phyloP scores from a whole-genome alignment of 2,329 filamentous ascomycete genomes.

The Penicillium sp. region DNA sequence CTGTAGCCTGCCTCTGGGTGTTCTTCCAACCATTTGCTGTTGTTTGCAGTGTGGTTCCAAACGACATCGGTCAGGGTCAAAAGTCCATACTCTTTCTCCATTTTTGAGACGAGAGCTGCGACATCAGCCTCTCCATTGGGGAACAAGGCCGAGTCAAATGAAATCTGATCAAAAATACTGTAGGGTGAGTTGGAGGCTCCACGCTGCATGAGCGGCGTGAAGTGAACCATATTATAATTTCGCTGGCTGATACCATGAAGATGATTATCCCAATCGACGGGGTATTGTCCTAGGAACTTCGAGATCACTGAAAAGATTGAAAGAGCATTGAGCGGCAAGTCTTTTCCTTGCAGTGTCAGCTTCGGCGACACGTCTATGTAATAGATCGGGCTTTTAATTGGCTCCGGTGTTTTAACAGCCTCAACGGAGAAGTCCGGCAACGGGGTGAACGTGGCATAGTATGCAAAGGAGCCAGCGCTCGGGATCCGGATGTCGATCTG shows the following conservation, averaged over 20 bases:
- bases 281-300: slow-evolving; percentile 96
- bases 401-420: slow-evolving; percentile 51
- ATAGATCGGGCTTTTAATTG: slow-evolving; percentile 72
- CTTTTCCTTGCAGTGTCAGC: slow-evolving; percentile 70
- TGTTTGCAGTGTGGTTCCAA: slow-evolving; percentile 96
- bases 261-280: slow-evolving; percentile 86
- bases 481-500: slow-evolving; percentile 86
- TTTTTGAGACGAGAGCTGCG: slow-evolving; percentile 70
- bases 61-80: slow-evolving; percentile 94
- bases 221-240: slow-evolving; percentile 99
- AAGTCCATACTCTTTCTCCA: slow-evolving; percentile 82
- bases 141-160: slow-evolving; percentile 80
- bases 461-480: slow-evolving; percentile 83
- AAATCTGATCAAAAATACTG: slow-evolving; percentile 89
- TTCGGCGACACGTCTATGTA: slow-evolving; percentile 93
- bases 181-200: slow-evolving; percentile 95
- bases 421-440: slow-evolving; percentile 73
- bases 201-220: slow-evolving; percentile 87
- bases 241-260: slow-evolving; percentile 82
- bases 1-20: slow-evolving; percentile 97
- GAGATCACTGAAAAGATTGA: slow-evolving; percentile 93
- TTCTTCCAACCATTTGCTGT: slow-evolving; percentile 89
- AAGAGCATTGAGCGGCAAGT: slow-evolving; percentile 80
- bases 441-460: slow-evolving; percentile 89
- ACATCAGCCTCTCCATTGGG: slow-evolving; percentile 83